phyloP scores from a whole-genome alignment of 331 rosid genomes.

The Erythrophleum ivorense region DNA sequence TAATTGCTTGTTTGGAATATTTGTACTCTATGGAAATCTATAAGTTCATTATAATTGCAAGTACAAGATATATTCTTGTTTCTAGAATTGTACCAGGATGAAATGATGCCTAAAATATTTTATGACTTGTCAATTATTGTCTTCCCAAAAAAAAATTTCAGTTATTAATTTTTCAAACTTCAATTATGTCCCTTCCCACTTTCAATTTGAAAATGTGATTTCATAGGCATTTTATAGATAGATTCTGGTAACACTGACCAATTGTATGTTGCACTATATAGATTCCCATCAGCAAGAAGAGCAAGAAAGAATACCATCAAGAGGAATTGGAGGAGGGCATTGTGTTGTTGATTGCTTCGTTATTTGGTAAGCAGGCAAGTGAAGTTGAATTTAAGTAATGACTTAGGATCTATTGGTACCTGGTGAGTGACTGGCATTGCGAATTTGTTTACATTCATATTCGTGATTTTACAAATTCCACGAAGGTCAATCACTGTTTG shows the following conservation, averaged over 20 bases:
- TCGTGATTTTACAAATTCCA: not conserved
- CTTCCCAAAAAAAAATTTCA: not conserved
- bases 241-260: slow-evolving; percentile 20
- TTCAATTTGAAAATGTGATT: slow-evolving; percentile 13
- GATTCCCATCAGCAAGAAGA: slow-evolving; percentile 80
- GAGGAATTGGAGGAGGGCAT: slow-evolving; percentile 95
- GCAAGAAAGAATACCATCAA: slow-evolving; percentile 85
- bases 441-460: not conserved
- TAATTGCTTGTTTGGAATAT: not conserved
- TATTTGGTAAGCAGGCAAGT: slow-evolving; percentile 94
- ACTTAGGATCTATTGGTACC: slow-evolving; percentile 35
- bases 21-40: not conserved
- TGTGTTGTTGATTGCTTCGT: slow-evolving; percentile 80
- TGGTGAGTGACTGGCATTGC: slow-evolving; percentile 4
- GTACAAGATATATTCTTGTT: not conserved
- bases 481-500: slow-evolving; percentile 4
- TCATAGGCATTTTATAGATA: not conserved
- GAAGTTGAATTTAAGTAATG: slow-evolving; percentile 41
- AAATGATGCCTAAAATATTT: not conserved
- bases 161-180: not conserved
- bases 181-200: not conserved
- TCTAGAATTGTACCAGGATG: not conserved
- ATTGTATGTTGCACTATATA: slow-evolving; percentile 35
- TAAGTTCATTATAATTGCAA: not conserved
- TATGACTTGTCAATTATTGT: not conserved